These are phyloP conservation scores for Aristolochia californica DNA, from an alignment of 164 flowering plant species.

Conservation along the genomic window DNA sequence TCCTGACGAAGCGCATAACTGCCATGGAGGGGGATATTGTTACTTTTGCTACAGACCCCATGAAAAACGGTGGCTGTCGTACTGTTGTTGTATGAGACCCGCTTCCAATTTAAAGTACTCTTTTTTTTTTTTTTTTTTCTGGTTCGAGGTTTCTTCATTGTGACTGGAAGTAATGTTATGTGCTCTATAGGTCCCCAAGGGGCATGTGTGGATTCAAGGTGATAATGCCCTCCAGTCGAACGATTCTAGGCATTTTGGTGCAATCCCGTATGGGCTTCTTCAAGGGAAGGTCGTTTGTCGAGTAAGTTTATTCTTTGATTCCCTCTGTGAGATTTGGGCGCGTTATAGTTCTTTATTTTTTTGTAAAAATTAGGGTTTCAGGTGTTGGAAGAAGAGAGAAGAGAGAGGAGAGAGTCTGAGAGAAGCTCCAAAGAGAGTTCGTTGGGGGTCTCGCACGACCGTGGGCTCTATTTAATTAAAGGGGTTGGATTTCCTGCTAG, in stretches of 20 bases:
- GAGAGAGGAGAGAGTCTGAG: too few species aligned
- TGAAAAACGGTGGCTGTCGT: slow-evolving; percentile 14
- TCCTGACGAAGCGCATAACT: slow-evolving; percentile 40
- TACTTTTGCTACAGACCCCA: slow-evolving; percentile 31
- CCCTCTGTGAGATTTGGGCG: background rate
- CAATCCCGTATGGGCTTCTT: slow-evolving; percentile 62
- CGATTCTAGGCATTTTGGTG: slow-evolving; percentile 70
- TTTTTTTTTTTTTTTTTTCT: too few species aligned
- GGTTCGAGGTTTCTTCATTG: too few species aligned
- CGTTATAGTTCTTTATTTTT: too few species aligned
- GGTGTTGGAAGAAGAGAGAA: too few species aligned
- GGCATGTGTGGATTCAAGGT: slow-evolving; percentile 79
- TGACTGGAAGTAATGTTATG: background rate
- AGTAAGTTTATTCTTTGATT: slow-evolving; percentile 21
- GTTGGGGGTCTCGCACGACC: too few species aligned
- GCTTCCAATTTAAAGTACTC: too few species aligned
- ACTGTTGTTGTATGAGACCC: slow-evolving; percentile 35
- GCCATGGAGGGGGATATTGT: slow-evolving; percentile 61
- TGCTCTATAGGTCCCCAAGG: slow-evolving; percentile 55
- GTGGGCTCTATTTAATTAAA: too few species aligned
- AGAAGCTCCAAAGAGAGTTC: too few species aligned
- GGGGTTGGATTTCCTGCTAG: too few species aligned
- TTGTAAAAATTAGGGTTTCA: too few species aligned
- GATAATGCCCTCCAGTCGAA: slow-evolving; percentile 45
- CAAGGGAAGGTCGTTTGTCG: slow-evolving; percentile 41